These are phyloP conservation scores for Boletus pseudopeckii DNA, from an alignment of 768 basidiomycete species.

Conservation along the genomic window DNA sequence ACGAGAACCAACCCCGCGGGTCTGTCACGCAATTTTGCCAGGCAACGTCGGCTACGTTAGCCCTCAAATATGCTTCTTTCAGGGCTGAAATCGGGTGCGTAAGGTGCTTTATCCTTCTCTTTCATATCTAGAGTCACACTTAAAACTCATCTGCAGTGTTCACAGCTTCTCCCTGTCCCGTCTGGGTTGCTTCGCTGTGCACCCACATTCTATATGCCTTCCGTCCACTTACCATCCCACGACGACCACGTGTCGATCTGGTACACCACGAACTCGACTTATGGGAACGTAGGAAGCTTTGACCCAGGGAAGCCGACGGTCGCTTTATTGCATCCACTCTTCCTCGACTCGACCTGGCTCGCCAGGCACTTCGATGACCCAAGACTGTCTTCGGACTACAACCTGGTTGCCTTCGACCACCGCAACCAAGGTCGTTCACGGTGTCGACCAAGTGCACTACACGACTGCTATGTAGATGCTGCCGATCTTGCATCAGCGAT, in stretches of 20 bases:
- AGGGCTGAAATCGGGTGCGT: constrained; percentile 14
- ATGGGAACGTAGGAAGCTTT: constrained; percentile 62
- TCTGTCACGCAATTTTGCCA: constrained; percentile 17
- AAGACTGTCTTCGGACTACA: constrained; percentile 54
- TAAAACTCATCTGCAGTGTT: constrained; percentile 11
- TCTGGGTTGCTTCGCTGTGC: constrained; percentile 34
- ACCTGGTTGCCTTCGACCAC: constrained; percentile 74
- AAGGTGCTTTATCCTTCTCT: constrained; percentile 1
- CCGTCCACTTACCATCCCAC: constrained; percentile 57
- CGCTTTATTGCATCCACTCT: constrained; percentile 63
- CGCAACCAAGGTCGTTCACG: constrained; percentile 59
- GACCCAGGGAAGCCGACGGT: constrained; percentile 62
- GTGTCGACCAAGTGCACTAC: constrained; percentile 49
- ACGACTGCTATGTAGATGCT: constrained; percentile 77
- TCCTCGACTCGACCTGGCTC: constrained; percentile 69
- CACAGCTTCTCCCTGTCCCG: constrained; percentile 1
- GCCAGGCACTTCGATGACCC: constrained; percentile 64
- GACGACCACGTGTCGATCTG: constrained; percentile 70
- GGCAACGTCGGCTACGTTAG: constrained; percentile 22
- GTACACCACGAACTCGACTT: constrained; percentile 64
- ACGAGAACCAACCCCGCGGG: background rate
- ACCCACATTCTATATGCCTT: constrained; percentile 49
- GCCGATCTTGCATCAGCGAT: constrained; percentile 70
- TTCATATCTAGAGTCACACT: constrained; percentile 18
- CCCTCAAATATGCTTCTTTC: constrained; percentile 19